Evolutionary conservation across 768 basidiomycete species (phyloP).

Genomic region (Melanogaster broomeanus): DNA sequence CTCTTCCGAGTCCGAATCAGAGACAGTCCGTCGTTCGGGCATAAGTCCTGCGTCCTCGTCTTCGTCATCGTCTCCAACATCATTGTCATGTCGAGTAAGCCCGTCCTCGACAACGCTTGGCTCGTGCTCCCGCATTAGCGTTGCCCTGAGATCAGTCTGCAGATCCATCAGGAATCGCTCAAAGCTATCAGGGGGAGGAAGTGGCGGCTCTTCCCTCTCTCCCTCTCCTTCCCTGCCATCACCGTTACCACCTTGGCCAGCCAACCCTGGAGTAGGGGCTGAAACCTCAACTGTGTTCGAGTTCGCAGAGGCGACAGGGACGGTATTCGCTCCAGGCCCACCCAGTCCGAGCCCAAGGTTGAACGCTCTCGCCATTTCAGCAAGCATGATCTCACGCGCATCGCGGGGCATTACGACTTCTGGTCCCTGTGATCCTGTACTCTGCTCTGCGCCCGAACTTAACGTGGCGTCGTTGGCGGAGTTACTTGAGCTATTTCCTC

Average conservation of each 20-base stretch:
- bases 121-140: slow-evolving; percentile 47
- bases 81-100: slow-evolving; percentile 7
- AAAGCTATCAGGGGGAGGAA: slow-evolving; percentile 67
- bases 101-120: slow-evolving; percentile 1
- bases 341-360: slow-evolving; percentile 65
- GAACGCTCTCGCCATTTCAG: slow-evolving; percentile 81
- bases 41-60: slow-evolving; percentile 15
- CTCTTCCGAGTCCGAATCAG: slow-evolving; percentile 32
- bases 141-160: slow-evolving; percentile 69
- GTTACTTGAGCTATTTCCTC: slow-evolving; percentile 14
- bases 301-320: slow-evolving; percentile 4
- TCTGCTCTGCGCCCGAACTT: slow-evolving; percentile 9
- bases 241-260: background rate
- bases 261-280: background rate
- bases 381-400: slow-evolving; percentile 70
- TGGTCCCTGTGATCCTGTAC: slow-evolving; percentile 5
- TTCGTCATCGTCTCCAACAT: slow-evolving; percentile 12
- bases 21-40: slow-evolving; percentile 26
- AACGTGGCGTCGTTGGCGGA: slow-evolving; percentile 6
- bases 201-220: slow-evolving; percentile 15
- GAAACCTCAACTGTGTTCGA: slow-evolving; percentile 12
- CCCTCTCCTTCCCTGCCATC: slow-evolving; percentile 8
- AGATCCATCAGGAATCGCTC: slow-evolving; percentile 81
- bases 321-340: slow-evolving; percentile 12
- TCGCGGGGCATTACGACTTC: slow-evolving; percentile 33